phyloP scores from a whole-genome alignment of 2,329 filamentous ascomycete genomes.

The Colletotrichum karsti region DNA sequence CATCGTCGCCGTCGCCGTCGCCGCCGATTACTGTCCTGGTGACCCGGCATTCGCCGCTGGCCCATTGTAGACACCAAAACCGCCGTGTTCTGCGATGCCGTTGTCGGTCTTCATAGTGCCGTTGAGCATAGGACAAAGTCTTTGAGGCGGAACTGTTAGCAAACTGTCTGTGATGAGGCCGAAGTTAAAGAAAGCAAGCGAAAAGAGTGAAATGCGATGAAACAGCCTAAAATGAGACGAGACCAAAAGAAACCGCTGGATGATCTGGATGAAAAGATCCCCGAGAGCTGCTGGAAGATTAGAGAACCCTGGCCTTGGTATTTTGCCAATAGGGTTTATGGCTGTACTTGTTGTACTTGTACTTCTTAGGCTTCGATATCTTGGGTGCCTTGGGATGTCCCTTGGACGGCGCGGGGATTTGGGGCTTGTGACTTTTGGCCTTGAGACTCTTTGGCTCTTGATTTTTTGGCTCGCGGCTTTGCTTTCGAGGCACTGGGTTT shows the following conservation, averaged over 20 bases:
- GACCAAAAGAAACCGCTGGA: constrained; percentile 33
- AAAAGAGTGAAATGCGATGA: background rate
- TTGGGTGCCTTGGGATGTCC: constrained; percentile 3
- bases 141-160: constrained; percentile 49
- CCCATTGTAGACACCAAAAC: constrained; percentile 65
- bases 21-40: constrained; percentile 31
- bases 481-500: constrained; percentile 18
- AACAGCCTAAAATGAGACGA: constrained; percentile 29
- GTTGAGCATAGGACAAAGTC: constrained; percentile 85
- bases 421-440: constrained; percentile 18
- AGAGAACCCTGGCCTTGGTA: background rate
- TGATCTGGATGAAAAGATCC: constrained; percentile 30
- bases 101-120: constrained; percentile 76
- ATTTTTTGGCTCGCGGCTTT: constrained; percentile 31
- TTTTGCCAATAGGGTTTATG: constrained; percentile 23
- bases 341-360: constrained; percentile 29
- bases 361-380: constrained; percentile 15
- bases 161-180: constrained; percentile 10
- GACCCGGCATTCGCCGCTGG: constrained; percentile 43
- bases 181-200: background rate
- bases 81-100: constrained; percentile 62
- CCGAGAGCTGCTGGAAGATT: constrained; percentile 13
- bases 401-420: constrained; percentile 11
- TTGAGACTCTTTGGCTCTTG: constrained; percentile 29
- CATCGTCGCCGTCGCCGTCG: background rate